Conservation (phyloP, 2,329 filamentous ascomycete species). For the Lachnellula hyalina region DNA sequence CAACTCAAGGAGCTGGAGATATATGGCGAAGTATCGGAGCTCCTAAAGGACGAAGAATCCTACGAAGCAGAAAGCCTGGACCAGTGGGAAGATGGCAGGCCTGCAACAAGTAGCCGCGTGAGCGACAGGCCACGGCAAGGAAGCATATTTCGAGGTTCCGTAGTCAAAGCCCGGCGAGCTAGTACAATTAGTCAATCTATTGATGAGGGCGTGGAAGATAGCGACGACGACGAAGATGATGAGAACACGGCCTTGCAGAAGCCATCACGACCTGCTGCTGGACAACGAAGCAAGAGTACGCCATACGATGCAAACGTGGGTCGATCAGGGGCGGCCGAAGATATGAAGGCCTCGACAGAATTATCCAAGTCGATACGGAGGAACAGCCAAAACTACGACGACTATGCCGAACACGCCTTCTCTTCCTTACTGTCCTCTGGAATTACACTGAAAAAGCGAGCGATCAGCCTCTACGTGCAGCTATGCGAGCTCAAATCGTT, state of each 20-base stretch:
- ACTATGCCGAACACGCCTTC: slow-evolving; percentile 70
- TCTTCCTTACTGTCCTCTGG: slow-evolving; percentile 63
- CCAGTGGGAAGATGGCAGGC: slow-evolving; percentile 34
- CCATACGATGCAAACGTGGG: slow-evolving; percentile 20
- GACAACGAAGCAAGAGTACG: slow-evolving; percentile 31
- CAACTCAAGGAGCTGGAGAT: slow-evolving; percentile 84
- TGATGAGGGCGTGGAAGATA: slow-evolving; percentile 57
- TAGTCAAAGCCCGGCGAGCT: slow-evolving; percentile 39
- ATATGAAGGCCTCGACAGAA: slow-evolving; percentile 60
- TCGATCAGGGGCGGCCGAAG: slow-evolving; percentile 33
- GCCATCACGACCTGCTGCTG: slow-evolving; percentile 25
- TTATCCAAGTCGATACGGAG: slow-evolving; percentile 53
- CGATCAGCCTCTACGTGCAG: slow-evolving; percentile 81
- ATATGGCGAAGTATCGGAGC: slow-evolving; percentile 68
- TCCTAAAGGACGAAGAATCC: slow-evolving; percentile 71
- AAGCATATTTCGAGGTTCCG: slow-evolving; percentile 49
- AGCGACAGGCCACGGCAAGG: slow-evolving; percentile 37
- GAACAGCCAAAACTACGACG: slow-evolving; percentile 64
- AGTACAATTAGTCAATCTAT: slow-evolving; percentile 40
- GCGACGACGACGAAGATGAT: slow-evolving; percentile 62
- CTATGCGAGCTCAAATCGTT: slow-evolving; percentile 95
- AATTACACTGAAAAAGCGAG: slow-evolving; percentile 88
- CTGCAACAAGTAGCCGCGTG: slow-evolving; percentile 39
- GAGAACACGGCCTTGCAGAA: slow-evolving; percentile 45
- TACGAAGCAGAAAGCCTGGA: slow-evolving; percentile 41